Conservation (phyloP, 1,284 basidiomycete species). For the Trichosporon sp. region DNA sequence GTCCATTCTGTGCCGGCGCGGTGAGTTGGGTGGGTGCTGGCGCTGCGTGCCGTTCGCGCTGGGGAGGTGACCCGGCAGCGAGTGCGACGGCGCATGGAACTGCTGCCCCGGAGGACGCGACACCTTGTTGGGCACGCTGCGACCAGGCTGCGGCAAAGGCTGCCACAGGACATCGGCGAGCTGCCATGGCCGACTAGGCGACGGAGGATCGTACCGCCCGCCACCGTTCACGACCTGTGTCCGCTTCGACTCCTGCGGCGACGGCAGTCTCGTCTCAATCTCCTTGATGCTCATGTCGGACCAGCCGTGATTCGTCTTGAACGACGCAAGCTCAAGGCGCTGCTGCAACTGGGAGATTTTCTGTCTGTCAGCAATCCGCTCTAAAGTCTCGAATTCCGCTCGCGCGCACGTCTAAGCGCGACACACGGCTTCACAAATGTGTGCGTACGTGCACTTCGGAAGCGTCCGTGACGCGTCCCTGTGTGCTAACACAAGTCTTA, state of each 20-base stretch:
- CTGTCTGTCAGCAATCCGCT: slow-evolving; percentile 30
- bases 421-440: neutral
- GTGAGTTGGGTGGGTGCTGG: slow-evolving; percentile 15
- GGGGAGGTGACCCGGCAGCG: slow-evolving; percentile 29
- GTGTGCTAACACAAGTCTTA: neutral
- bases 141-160: slow-evolving; percentile 49
- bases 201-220: slow-evolving; percentile 48
- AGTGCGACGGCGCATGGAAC: slow-evolving; percentile 29
- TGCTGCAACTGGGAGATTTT: slow-evolving; percentile 53
- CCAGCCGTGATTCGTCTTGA: slow-evolving; percentile 54
- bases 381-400: too few relatives aligned
- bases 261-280: slow-evolving; percentile 44
- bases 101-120: neutral
- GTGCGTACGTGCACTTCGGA: slow-evolving; percentile 11
- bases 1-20: slow-evolving; percentile 28
- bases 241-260: slow-evolving; percentile 24
- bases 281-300: slow-evolving; percentile 51
- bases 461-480: slow-evolving; percentile 16
- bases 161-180: slow-evolving; percentile 53
- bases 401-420: neutral
- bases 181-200: slow-evolving; percentile 52
- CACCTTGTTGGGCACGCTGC: slow-evolving; percentile 1
- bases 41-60: slow-evolving; percentile 21
- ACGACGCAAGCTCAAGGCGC: slow-evolving; percentile 51
- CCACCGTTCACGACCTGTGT: slow-evolving; percentile 31